Evolutionary conservation across 371 early-diverging fungal species (phyloP).

Genomic region (Mucor mucedo): DNA sequence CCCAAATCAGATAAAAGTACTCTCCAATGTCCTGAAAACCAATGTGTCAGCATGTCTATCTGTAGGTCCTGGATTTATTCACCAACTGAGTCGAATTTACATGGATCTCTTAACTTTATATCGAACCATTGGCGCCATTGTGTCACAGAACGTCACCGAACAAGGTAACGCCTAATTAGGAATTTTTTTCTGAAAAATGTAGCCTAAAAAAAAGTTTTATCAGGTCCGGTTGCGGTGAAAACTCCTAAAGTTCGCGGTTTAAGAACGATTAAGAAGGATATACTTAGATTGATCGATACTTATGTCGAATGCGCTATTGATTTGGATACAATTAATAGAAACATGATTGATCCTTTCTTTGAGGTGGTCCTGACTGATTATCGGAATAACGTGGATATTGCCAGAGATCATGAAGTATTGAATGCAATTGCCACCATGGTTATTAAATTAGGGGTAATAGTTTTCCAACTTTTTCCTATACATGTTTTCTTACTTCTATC

Average conservation of each 20-base stretch:
- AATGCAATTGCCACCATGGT: conserved; percentile 87
- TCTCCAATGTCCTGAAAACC: conserved; percentile 91
- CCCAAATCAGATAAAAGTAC: conserved; percentile 81
- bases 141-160: conserved; percentile 77
- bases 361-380: conserved; percentile 94
- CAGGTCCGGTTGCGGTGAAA: conserved; percentile 75
- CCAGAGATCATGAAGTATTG: conserved; percentile 94
- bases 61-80: conserved; percentile 83
- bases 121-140: conserved; percentile 81
- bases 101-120: conserved; percentile 92
- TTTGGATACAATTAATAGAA: conserved; percentile 69
- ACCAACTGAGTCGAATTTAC: conserved; percentile 88
- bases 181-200: not conserved
- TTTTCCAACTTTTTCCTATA: conserved; percentile 16
- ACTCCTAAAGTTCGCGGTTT: conserved; percentile 93
- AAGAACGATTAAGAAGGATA: conserved; percentile 95
- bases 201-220: not conserved
- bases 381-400: conserved; percentile 79
- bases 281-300: conserved; percentile 85
- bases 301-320: conserved; percentile 88
- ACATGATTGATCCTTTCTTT: conserved; percentile 89
- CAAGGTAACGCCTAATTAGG: conserved; percentile 39
- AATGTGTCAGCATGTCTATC: conserved; percentile 92
- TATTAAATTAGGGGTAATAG: conserved; percentile 68
- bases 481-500: not conserved